Base-by-base conservation (phyloP, 441 rosid genomes). In the Erodium texanum region DNA sequence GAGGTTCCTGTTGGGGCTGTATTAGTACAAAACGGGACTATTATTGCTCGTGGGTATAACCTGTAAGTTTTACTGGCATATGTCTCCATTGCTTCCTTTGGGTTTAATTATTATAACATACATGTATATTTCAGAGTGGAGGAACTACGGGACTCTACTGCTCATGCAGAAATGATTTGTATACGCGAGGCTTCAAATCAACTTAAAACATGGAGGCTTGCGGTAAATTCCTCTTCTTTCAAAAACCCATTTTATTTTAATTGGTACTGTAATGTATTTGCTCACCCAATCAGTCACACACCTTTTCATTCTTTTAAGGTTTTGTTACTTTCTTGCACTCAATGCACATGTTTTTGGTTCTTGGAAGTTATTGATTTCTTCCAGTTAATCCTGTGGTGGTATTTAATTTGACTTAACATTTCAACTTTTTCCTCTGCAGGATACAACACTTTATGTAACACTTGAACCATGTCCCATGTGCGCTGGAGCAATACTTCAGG, bases 1-100 rank as follows among this genome's bases (percentile, higher is more conserved):
- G 99, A 94, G 79, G 99, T 94, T 59, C 99, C 98, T 67, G 96
- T 92, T 19, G 97, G 99, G 62, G 98, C 98, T 54, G 96, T 94
- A 58, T 81, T 94, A 69, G 99, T 94, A 67, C 97, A 89, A 68
- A 80, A 83, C 18, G 98, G 98, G 72, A 88, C 87, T 80, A 87
- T 94, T 36, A 82, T 94, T 64, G 93, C 99, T 64, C 97, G 99
- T 52, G 99, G 99, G 56, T 80, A 74, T 81, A 94, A 92, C 80
- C 76, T 94, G 99, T 94, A 81, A 83, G 97, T 82, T 78, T 71
- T 65, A 20, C 65, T 43, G 56, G 65, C 38, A 61, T 32, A 36
- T 63, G 24, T 71, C 54, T 36, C n/a, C 69, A 32, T 18, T 66
- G 6, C 66, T 54, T 5, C 7, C 7, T 32, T 2, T 32, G 36